Evolutionary conservation across 2,329 filamentous ascomycete species (phyloP).

Genomic region (Fragosphaeria purpurea): DNA sequence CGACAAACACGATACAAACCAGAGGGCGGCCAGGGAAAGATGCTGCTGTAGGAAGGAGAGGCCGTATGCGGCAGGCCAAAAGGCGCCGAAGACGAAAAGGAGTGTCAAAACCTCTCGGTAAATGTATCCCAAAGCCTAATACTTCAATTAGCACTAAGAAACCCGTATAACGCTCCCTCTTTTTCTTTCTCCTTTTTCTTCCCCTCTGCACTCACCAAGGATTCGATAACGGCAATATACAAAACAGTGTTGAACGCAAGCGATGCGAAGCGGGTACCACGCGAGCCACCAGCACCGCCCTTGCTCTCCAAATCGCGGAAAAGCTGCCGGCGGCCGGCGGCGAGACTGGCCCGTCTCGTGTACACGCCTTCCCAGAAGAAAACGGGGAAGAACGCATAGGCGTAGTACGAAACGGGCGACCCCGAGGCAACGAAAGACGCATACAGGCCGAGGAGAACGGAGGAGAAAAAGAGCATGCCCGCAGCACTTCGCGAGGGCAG

Average conservation of each 20-base stretch:
- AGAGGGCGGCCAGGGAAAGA: constrained; percentile 52
- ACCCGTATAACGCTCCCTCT: no score
- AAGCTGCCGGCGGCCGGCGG: constrained; percentile 55
- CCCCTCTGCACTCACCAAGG: constrained; percentile 43
- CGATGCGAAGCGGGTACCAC: constrained; percentile 28
- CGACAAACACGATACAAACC: constrained; percentile 64
- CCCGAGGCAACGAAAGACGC: constrained; percentile 70
- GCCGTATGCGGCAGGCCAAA: constrained; percentile 74
- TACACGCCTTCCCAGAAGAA: constrained; percentile 96
- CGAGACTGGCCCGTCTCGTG: constrained; percentile 60
- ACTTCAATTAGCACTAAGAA: background rate
- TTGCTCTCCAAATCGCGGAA: constrained; percentile 56
- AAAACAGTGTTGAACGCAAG: constrained; percentile 53
- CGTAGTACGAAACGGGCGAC: constrained; percentile 77
- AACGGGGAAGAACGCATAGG: constrained; percentile 84
- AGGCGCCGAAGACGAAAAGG: constrained; percentile 63
- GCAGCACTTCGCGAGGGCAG: constrained; percentile 51
- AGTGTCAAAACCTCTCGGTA: constrained; percentile 77
- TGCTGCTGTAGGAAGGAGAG: constrained; percentile 60
- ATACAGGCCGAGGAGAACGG: constrained; percentile 64
- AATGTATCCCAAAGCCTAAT: constrained; percentile 81
- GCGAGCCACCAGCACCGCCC: constrained; percentile 30
- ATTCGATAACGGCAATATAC: constrained; percentile 69
- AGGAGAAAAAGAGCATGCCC: constrained; percentile 60
- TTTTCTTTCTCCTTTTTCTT: no score